phyloP scores from a whole-genome alignment of 108 stramenopile genomes.

The Poteriospumella lacustris region DNA sequence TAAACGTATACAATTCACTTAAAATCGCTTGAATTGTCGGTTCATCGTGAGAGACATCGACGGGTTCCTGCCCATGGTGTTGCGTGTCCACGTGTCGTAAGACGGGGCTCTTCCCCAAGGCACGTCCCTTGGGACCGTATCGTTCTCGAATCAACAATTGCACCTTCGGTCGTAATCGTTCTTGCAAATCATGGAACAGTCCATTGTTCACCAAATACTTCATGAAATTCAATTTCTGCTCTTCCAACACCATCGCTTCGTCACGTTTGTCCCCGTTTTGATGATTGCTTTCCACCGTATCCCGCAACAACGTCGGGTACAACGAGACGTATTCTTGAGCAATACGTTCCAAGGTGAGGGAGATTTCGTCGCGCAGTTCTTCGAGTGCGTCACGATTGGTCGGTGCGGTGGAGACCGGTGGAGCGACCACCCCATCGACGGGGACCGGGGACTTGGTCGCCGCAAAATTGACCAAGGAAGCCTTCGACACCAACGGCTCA shows the following conservation, averaged over 20 bases:
- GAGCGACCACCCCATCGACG: too few relatives aligned
- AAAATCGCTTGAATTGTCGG: background rate
- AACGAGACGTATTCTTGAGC: slow-evolving; percentile 10
- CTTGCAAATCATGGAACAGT: background rate
- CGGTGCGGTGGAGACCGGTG: too few relatives aligned
- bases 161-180: background rate
- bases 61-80: background rate
- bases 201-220: background rate
- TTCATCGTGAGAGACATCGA: background rate
- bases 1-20: slow-evolving; percentile 19
- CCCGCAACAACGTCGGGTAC: too few relatives aligned
- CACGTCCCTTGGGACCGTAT: background rate
- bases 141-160: background rate
- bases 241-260: background rate
- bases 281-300: background rate
- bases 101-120: background rate
- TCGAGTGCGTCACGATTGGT: background rate
- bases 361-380: slow-evolving; percentile 19
- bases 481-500: background rate
- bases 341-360: background rate
- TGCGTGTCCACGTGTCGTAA: background rate
- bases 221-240: background rate
- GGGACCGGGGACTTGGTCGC: background rate
- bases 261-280: background rate
- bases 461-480: background rate